Base-by-base conservation (phyloP, 805 yeast species). In the Saccharomycopsis olivae region DNA sequence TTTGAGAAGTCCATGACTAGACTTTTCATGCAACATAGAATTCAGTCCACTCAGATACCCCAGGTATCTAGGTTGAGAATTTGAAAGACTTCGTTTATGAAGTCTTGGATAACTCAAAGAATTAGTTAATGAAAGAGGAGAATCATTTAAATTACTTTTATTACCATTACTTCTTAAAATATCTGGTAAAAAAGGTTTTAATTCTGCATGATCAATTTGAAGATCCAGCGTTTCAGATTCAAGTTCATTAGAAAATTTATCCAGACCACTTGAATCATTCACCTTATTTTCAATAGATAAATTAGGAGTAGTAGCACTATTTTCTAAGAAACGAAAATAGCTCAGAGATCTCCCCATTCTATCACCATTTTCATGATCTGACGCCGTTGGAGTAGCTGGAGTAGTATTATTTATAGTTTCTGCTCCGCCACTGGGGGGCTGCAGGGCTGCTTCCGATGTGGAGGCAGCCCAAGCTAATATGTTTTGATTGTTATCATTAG, bases 161-260 rank as follows among this genome's bases (percentile, higher is more conserved):
- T 13, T 17, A 4, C 44, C 39, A 27, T 32, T 30, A 4, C 15
- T 29, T 11, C 43, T 17, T 32, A 44, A 41, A 8, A 44, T 40
- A 8, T 40, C 47, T 11, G 47, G 47, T 6, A 44, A 24, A 33
- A 36, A 40, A 8, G 41, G 47, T 29, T 40, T 40, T 15, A 29
- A 29, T 16, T 44, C 47, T 15, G 34, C 38, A 27, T 42, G 33
- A 29, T 44, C 47, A 20, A 44, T 44, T 29, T 44, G 47, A n/a
- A 44, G 27, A 32, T 44, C 47, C 13, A 40, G 34, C 8, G 44
- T 36, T 33, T 43, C 47, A 8, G 44, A 39, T 23, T 43, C 47
- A 13, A 43, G 29, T 23, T 42, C 46, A 27, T 28, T 39, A 8
- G 39, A 33, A 29, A 32, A 38, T 25, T 38, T 34, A 11, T 33